Conservation (phyloP, 2,329 filamentous ascomycete species). For the Diaporthe citri region DNA sequence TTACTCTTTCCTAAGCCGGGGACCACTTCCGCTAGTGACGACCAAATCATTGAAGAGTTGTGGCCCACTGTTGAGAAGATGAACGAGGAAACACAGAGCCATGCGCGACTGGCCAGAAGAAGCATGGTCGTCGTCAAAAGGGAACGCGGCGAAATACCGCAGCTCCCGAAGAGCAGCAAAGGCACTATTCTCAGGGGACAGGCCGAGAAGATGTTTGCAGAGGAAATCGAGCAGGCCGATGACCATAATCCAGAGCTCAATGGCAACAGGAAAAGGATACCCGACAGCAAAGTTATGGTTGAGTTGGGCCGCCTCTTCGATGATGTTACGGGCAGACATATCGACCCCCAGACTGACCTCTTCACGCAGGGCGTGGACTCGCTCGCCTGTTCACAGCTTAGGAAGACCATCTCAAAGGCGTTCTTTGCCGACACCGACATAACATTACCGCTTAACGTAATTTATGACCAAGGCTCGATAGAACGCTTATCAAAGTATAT, state of each 20-base stretch:
- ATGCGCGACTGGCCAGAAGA: conserved; percentile 58
- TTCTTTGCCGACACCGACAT: conserved; percentile 41
- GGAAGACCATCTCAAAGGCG: conserved; percentile 49
- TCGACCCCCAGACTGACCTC: conserved; percentile 60
- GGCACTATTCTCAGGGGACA: conserved; percentile 67
- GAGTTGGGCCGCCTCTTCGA: conserved; percentile 51
- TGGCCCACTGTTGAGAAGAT: conserved; percentile 59
- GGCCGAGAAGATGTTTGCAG: conserved; percentile 62
- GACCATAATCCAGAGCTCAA: conserved; percentile 35
- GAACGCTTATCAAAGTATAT: conserved; percentile 46
- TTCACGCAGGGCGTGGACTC: conserved; percentile 73
- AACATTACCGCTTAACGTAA: conserved; percentile 65
- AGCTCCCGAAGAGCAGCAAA: conserved; percentile 73
- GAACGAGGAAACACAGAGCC: conserved; percentile 64
- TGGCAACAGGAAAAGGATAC: conserved; percentile 38
- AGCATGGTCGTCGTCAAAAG: conserved; percentile 63
- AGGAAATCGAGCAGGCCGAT: conserved; percentile 62
- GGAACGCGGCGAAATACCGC: conserved; percentile 43
- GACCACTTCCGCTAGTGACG: conserved; percentile 44
- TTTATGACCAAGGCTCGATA: conserved; percentile 72
- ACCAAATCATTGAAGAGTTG: conserved; percentile 55
- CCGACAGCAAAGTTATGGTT: conserved; percentile 51
- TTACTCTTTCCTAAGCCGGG: conserved; percentile 62
- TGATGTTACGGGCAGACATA: conserved; percentile 46
- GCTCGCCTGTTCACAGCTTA: conserved; percentile 66